Evolutionary conservation across 75 land plant species (phyloP), one percentile per base, ranked within the genome.

Genomic region (Picea sitchensis): DNA sequence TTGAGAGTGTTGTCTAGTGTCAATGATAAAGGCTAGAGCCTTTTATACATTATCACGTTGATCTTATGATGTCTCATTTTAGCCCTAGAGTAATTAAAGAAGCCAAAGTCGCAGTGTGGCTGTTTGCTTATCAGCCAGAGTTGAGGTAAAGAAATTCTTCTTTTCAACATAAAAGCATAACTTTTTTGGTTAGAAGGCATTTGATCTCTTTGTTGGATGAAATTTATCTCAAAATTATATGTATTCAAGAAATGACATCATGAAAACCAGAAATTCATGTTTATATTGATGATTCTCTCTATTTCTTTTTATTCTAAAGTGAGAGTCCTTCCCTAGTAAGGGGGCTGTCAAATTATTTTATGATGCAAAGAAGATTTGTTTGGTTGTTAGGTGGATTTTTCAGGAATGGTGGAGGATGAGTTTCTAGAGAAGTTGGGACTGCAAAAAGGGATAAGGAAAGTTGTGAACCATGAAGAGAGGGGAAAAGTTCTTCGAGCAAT

Each of bases 381-480:
- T 81, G 47, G 17, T 32, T 71, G 80, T 63, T 68, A 95, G 99
- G 99, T 97, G 26, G 99, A 97, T 78, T 97, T 95, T 80, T 97
- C 95, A 58, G 99, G 96, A 1, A 86, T 91, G 83, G 99, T 97
- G 14, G 96, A 90, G 57, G 92, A 97, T 77, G 95, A 86, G 11
- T 91, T 95, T 80, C 77, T 97, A 61, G 87, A 95, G 65, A 86
- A 83, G 69, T 59, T 97, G 78, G 91, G 87, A 59, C 75, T 97
- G 68, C 88, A 90, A 74, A 95, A 97, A 80, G 98, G 98, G 6
- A 88, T 86, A 23, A 88, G 99, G 82, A 97, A 93, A 80, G 85
- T 97, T 60, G 88, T 95, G 21, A 87, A 97, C 60, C 99, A 92
- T 84, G 99, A 97, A 77, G 98, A 97, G 77, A 87, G 99, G 58